These are phyloP conservation scores for Sextonia rubra DNA, from an alignment of 164 flowering plant species.

Conservation along the genomic window DNA sequence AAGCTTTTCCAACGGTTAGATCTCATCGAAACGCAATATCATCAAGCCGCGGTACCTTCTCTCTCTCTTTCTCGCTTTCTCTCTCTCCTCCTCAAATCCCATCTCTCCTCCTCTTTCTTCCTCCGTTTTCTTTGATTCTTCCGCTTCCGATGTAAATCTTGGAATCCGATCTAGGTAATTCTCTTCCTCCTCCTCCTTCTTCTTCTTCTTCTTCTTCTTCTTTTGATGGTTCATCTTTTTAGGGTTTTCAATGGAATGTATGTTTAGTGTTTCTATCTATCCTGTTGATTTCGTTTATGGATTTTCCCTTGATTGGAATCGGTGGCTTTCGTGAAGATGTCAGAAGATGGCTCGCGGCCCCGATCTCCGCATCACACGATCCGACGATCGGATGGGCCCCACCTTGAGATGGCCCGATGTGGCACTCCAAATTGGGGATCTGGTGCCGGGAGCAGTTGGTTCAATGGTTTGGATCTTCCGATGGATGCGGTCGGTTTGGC, in stretches of 20 bases:
- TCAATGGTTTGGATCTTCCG: background rate
- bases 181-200: background rate
- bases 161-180: too few relatives aligned
- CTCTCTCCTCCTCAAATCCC: background rate
- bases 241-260: background rate
- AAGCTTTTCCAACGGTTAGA: constrained; percentile 22
- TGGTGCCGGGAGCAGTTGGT: background rate
- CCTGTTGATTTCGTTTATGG: too few relatives aligned
- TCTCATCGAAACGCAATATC: constrained; percentile 10
- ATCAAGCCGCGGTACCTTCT: background rate
- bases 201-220: background rate
- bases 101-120: background rate
- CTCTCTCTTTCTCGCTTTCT: background rate
- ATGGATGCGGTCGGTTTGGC: too few relatives aligned
- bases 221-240: background rate
- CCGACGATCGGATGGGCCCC: background rate
- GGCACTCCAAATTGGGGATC: background rate
- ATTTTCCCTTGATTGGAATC: background rate
- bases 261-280: background rate
- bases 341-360: background rate
- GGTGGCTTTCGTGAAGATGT: background rate
- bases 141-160: too few relatives aligned
- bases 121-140: background rate
- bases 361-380: background rate
- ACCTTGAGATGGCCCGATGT: background rate